Evolutionary conservation across 1,139 yeast species (phyloP).

Genomic region (Waltiozyma sp.): DNA sequence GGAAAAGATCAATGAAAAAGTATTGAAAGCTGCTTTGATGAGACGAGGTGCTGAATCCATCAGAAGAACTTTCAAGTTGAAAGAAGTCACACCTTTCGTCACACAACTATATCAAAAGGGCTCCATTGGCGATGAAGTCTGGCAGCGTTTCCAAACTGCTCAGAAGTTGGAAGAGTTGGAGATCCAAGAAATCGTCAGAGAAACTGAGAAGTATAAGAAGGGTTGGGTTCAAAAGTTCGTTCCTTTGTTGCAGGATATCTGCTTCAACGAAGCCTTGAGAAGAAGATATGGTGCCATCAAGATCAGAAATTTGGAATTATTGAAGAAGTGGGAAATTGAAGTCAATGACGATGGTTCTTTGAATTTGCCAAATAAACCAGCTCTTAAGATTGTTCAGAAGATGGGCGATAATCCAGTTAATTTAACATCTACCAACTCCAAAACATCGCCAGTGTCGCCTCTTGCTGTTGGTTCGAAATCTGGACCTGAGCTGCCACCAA

Average conservation of each 20-base stretch:
- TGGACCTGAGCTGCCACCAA: neutral
- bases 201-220: slow-evolving; percentile 60
- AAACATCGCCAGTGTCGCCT: neutral
- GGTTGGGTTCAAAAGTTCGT: slow-evolving; percentile 78
- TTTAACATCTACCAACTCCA: neutral
- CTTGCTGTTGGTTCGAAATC: neutral
- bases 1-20: slow-evolving; percentile 63
- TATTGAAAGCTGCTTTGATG: slow-evolving; percentile 76
- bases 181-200: slow-evolving; percentile 64
- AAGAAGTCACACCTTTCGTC: slow-evolving; percentile 48
- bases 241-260: slow-evolving; percentile 77
- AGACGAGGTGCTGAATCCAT: slow-evolving; percentile 92
- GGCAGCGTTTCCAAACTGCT: slow-evolving; percentile 70
- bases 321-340: slow-evolving; percentile 38
- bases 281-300: slow-evolving; percentile 64
- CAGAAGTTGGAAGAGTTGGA: slow-evolving; percentile 68
- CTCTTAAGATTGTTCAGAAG: neutral
- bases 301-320: slow-evolving; percentile 36
- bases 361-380: slow-evolving; percentile 8
- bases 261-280: slow-evolving; percentile 84
- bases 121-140: slow-evolving; percentile 80
- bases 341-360: slow-evolving; percentile 23
- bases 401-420: neutral
- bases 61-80: slow-evolving; percentile 78
- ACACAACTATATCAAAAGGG: slow-evolving; percentile 75